Percentiles rank a stretch among this genome's conserved stretches.
Conservation (phyloP, 1,139 yeast species). For the Kazachstania sp. region DNA sequence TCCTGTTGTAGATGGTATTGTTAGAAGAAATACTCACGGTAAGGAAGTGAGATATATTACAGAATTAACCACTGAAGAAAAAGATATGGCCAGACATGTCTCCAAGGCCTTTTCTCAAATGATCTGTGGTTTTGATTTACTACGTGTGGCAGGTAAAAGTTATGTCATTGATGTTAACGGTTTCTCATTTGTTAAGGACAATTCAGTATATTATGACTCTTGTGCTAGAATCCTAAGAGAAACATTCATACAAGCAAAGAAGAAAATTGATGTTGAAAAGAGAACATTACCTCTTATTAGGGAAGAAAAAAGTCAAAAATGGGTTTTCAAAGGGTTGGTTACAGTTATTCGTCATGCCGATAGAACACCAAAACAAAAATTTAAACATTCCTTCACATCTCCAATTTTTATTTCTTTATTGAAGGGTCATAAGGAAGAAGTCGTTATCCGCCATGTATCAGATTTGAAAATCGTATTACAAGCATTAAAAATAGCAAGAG, state of each 20-base stretch:
- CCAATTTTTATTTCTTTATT: conserved; percentile 77
- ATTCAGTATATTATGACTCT: conserved; percentile 72
- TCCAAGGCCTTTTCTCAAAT: conserved; percentile 77
- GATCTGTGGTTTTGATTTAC: conserved; percentile 94
- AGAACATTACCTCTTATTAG: conserved; percentile 26
- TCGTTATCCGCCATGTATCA: conserved; percentile 81
- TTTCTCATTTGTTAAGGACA: conserved; percentile 94
- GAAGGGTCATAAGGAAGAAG: conserved; percentile 94
- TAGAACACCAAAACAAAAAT: conserved; percentile 97
- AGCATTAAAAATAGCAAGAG: conserved; percentile 76
- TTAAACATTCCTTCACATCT: conserved; percentile 87
- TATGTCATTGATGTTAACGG: conserved; percentile 98
- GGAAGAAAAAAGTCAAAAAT: conserved; percentile 84
- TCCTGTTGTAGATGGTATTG: conserved; percentile 98
- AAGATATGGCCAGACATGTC: conserved; percentile 68
- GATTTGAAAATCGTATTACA: conserved; percentile 80
- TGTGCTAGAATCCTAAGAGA: conserved; percentile 73
- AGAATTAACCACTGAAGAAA: conserved; percentile 65
- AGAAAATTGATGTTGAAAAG: conserved; percentile 40
- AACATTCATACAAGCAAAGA: conserved; percentile 55
- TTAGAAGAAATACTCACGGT: conserved; percentile 93
- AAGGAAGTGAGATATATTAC: conserved; percentile 91
- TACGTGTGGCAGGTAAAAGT: conserved; percentile 80
- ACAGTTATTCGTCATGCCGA: conserved; percentile 95
- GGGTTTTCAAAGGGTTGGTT: conserved; percentile 94